A percentile compares a stretch with the other conserved stretches of the same genome.
phyloP scores from a whole-genome alignment of 805 yeast genomes.

The Candida nemodendra region DNA sequence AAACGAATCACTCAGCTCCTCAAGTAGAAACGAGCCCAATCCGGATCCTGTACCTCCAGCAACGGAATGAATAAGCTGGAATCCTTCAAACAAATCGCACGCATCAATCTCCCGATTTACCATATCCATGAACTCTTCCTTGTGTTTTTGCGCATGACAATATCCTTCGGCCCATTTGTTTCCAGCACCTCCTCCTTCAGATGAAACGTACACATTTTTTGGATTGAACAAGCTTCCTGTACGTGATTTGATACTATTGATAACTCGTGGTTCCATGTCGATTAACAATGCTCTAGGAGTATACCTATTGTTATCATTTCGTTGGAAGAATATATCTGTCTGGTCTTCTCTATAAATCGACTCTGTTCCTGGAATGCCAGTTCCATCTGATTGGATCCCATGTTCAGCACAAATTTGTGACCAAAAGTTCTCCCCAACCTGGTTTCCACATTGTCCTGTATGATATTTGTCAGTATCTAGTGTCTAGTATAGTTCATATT shows the following conservation, averaged over 20 bases:
- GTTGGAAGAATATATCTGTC: conserved; percentile 79
- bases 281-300: conserved; percentile 85
- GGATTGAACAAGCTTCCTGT: conserved; percentile 72
- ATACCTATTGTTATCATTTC: conserved; percentile 65
- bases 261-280: conserved; percentile 89
- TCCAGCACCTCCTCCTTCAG: conserved; percentile 92
- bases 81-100: conserved; percentile 86
- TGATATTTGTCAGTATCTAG: conserved; percentile 1
- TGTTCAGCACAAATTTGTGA: conserved; percentile 83
- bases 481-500: not conserved
- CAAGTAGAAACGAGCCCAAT: conserved; percentile 79
- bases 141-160: conserved; percentile 62
- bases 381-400: conserved; percentile 71
- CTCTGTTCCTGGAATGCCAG: conserved; percentile 39
- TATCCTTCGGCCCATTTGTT: conserved; percentile 96
- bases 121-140: conserved; percentile 76
- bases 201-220: conserved; percentile 72
- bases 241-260: conserved; percentile 53
- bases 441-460: conserved; percentile 93
- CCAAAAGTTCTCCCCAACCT: conserved; percentile 93
- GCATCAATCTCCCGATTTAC: conserved; percentile 88
- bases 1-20: conserved; percentile 74
- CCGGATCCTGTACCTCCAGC: conserved; percentile 99
- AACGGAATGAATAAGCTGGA: conserved; percentile 88
- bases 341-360: conserved; percentile 55